Evolutionary conservation across 768 basidiomycete species (phyloP), one percentile per base, ranked within the genome.

Genomic region (Boletus eberwhitei): DNA sequence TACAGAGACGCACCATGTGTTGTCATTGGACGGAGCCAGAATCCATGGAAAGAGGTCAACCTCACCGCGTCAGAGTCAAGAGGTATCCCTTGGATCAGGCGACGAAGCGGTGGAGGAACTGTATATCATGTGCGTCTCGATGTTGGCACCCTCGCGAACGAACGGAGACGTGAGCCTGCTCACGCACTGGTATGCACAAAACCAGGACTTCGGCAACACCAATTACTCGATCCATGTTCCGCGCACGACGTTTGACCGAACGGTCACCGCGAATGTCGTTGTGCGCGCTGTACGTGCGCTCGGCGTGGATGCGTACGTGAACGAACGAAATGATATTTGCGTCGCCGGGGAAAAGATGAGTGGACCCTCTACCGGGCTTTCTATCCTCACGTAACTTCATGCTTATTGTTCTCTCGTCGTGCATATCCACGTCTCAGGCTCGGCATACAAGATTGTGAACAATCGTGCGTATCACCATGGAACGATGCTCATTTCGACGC

Each of bases 41-140:
- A 97, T 61, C 96, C 95, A 16, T 98, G 96, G 96, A 97, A 93
- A 68, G 96, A 99, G 66, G 85, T 94, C 60, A 95, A 96, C 62
- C 79, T 95, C 46, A 57, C 66, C 7, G 77, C 81, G 2, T 75
- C 93, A 7, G 70, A 73, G 12, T 53, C 69, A 40, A 69, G 75
- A 57, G 77, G 75, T 5, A 78, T 93, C 17, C 90, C 90, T 0
- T 89, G 92, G 64, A 79, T 98, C 32, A 78, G 96, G 38, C 77
- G 96, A 52, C 78, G 88, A 52, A 95, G 93, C 60, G 97, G 96
- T 8, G 96, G 96, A 16, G 96, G 96, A 13, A 91, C 96, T 0
- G 96, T 99, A 4, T 99, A 90, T 69, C 96, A 99, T 73, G 96
- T 96, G 66, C 48, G 88, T 76, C 44, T 29, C 24, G 3, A 3